These are phyloP conservation scores for Lachnellula subtilissima DNA, from an alignment of 2,329 filamentous ascomycete species.

Conservation along the genomic window DNA sequence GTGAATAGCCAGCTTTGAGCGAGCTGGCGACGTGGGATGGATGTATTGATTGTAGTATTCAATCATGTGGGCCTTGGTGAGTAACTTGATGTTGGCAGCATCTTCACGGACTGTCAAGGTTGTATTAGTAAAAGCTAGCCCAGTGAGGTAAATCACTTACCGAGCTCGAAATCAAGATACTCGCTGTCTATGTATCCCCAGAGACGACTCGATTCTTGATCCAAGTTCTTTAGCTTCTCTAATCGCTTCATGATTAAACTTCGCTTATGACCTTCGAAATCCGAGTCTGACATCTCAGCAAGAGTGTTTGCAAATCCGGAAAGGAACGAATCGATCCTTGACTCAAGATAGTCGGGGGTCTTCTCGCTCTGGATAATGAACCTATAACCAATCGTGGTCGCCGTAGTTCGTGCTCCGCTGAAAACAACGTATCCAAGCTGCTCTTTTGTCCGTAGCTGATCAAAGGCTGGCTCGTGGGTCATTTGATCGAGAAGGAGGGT, in stretches of 20 bases:
- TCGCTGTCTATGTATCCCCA: slow-evolving; percentile 84
- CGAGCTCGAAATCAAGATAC: slow-evolving; percentile 82
- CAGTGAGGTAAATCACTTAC: slow-evolving; percentile 45
- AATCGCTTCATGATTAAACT: slow-evolving; percentile 81
- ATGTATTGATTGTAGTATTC: slow-evolving; percentile 76
- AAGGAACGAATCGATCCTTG: slow-evolving; percentile 82
- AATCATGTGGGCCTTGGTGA: slow-evolving; percentile 76
- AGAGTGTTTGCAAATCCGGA: slow-evolving; percentile 60
- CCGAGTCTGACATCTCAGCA: slow-evolving; percentile 69
- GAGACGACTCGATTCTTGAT: slow-evolving; percentile 75
- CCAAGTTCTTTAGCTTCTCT: slow-evolving; percentile 89
- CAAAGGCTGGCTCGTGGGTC: slow-evolving; percentile 87
- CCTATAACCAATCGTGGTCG: slow-evolving; percentile 79
- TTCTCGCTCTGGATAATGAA: slow-evolving; percentile 93
- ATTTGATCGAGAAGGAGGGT: slow-evolving; percentile 82
- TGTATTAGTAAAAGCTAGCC: slow-evolving; percentile 2
- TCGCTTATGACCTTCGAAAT: slow-evolving; percentile 87
- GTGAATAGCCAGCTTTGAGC: slow-evolving; percentile 83
- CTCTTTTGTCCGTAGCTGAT: slow-evolving; percentile 92
- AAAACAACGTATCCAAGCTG: slow-evolving; percentile 97
- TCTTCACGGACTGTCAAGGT: slow-evolving; percentile 47
- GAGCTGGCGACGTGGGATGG: slow-evolving; percentile 62
- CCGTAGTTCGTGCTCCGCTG: slow-evolving; percentile 65
- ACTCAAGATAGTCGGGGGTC: slow-evolving; percentile 76
- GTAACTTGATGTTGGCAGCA: slow-evolving; percentile 63